Evolutionary conservation across 1,284 basidiomycete genomes (phyloP), one percentile per base, ranked within the genome.

Genomic region (Pseudozyma pruni): DNA sequence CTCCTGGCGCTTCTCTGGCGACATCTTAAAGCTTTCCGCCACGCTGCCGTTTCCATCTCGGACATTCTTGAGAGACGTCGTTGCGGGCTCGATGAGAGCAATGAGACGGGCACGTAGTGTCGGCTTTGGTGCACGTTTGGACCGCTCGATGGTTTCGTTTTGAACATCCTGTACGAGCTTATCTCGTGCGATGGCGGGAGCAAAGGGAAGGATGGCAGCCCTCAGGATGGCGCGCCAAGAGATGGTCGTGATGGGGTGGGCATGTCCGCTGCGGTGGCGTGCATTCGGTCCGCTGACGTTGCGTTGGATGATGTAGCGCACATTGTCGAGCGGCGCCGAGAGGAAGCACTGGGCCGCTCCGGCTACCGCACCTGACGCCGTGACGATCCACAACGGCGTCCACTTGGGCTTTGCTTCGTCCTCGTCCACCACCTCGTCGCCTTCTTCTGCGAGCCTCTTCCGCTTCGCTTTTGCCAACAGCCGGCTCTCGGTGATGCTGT

Each of bases 321-420:
- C 81, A 42, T 84, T 84, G 68, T 84, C 83, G 14, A 84, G 76
- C 0, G 84, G 84, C 0, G 83, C 81, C 2, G 83, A 83, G 22
- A 84, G 76, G 46, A 84, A 68, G 25, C 83, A 83, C 57, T 84
- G 84, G 0, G 82, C 81, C 1, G 81, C 81, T 1, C 84, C 84
- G 5, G 84, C 84, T 6, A 78, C 54, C 1, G 75, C 75, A 11
- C 83, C 83, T 1, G 83, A 77, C 1, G 63, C 54, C 2, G 72
- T 63, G 7, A 81, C 80, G 48, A 80, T 75, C 62, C 63, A 61
- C 19, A 79, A 49, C 8, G 73, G 75, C 17, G 74, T 72, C 58
- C 72, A 81, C n/a, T 51, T 40, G 8, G 55, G 61, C 40, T 49
- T 20, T 20, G 22, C 25, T n/a, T 40, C 32, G 1, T 33, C 40